Evolutionary conservation across 225 moss, liverwort and hornwort genomes (phyloP).

Genomic region (Polytrichum formosum): DNA sequence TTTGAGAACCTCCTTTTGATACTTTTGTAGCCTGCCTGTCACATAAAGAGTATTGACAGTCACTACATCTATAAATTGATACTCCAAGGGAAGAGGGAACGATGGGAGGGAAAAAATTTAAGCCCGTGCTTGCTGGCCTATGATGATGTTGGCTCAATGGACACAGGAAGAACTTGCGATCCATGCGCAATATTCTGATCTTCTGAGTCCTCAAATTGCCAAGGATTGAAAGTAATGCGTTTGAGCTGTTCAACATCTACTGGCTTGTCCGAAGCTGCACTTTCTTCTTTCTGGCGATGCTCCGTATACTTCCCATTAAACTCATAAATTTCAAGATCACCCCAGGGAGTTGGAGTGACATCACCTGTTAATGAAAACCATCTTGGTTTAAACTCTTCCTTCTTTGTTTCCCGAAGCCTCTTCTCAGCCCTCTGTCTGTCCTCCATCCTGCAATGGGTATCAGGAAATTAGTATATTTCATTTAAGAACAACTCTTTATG

Average conservation of each 20-base stretch:
- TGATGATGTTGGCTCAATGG: constrained; percentile 31
- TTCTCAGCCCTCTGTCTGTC: constrained; percentile 93
- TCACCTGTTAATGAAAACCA: constrained; percentile 85
- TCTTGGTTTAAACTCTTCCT: constrained; percentile 58
- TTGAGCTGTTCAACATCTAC: constrained; percentile 47
- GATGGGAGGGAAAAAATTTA: not conserved
- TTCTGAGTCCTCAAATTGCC: constrained; percentile 69
- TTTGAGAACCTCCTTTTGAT: not conserved
- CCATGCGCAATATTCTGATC: constrained; percentile 18
- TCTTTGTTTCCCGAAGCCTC: constrained; percentile 58
- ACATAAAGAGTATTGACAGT: not conserved
- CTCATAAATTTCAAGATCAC: constrained; percentile 82
- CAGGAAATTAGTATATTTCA: not conserved
- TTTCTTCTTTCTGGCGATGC: constrained; percentile 42
- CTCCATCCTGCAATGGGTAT: constrained; percentile 50
- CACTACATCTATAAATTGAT: not conserved
- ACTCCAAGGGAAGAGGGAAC: not conserved
- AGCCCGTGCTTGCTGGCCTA: constrained; percentile 3
- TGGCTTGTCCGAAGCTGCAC: constrained; percentile 17
- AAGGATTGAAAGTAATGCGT: constrained; percentile 64
- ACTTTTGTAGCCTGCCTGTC: not conserved
- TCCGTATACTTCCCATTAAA: constrained; percentile 73
- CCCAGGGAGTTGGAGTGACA: constrained; percentile 81
- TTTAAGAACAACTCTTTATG: too few relatives aligned
- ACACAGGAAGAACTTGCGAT: constrained; percentile 32